These are phyloP conservation scores for Perkinsus chesapeaki DNA, from an alignment of 169 alveolate genomes.

Conservation along the genomic window DNA sequence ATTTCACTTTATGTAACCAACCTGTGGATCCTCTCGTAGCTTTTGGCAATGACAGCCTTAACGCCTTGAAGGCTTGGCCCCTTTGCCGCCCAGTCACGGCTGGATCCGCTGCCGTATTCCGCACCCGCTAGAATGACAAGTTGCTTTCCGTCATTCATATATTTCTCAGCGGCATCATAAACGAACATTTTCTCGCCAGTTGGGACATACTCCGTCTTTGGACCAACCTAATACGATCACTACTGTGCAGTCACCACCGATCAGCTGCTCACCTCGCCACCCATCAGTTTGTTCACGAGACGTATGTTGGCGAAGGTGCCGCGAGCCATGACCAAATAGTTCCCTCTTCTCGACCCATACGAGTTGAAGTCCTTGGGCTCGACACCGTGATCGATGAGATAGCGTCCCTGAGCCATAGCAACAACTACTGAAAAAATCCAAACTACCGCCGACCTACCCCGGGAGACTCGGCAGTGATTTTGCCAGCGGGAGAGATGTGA, in stretches of 20 bases:
- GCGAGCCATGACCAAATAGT: slow-evolving; percentile 85
- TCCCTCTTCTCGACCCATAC: slow-evolving; percentile 93
- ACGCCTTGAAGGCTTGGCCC: slow-evolving; percentile 89
- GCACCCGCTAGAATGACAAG: slow-evolving; percentile 81
- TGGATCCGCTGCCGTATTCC: slow-evolving; percentile 92
- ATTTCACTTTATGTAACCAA: neutral
- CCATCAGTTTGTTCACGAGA: slow-evolving; percentile 70
- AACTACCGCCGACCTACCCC: slow-evolving; percentile 57
- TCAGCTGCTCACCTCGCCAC: slow-evolving; percentile 5
- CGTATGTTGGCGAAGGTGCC: slow-evolving; percentile 95
- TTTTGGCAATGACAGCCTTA: slow-evolving; percentile 84
- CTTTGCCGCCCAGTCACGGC: slow-evolving; percentile 98
- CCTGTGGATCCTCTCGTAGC: slow-evolving; percentile 91
- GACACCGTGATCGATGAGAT: slow-evolving; percentile 68
- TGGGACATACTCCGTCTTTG: slow-evolving; percentile 81
- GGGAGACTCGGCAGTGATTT: slow-evolving; percentile 84
- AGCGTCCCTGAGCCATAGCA: slow-evolving; percentile 10
- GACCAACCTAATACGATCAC: slow-evolving; percentile 76
- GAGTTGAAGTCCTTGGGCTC: slow-evolving; percentile 83
- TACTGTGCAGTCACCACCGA: neutral
- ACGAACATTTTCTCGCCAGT: slow-evolving; percentile 73
- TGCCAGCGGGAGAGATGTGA: slow-evolving; percentile 96
- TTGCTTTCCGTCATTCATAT: slow-evolving; percentile 37
- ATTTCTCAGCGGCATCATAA: slow-evolving; percentile 73
- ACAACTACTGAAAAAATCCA: neutral